Evolutionary conservation across 257 asterid species (phyloP).

Genomic region (Fraxinus anomala): DNA sequence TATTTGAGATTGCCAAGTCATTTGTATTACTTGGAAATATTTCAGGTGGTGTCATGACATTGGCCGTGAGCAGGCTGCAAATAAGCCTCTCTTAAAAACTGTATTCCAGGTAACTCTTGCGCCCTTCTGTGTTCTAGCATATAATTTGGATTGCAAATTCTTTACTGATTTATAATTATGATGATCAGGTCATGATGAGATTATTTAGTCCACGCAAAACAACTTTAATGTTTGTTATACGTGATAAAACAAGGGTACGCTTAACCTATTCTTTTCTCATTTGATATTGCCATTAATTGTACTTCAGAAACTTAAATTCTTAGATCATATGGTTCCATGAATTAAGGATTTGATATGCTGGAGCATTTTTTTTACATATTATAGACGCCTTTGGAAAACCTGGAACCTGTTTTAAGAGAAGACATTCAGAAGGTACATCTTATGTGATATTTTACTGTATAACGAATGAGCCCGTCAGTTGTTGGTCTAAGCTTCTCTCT

Average conservation of each 20-base stretch:
- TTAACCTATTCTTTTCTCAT: constrained; percentile 27
- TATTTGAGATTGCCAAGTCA: not conserved
- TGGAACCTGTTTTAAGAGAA: constrained; percentile 92
- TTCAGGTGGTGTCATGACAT: constrained; percentile 99
- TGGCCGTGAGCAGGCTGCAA: constrained; percentile 99
- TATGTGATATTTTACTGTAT: constrained; percentile 19
- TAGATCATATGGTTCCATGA: constrained; percentile 19
- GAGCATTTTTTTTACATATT: constrained; percentile 28
- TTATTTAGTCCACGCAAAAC: constrained; percentile 94
- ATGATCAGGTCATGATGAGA: constrained; percentile 91
- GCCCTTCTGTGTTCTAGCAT: constrained; percentile 6
- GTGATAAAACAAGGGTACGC: constrained; percentile 91
- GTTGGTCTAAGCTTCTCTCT: constrained; percentile 17
- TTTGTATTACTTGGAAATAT: constrained; percentile 6
- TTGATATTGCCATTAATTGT: constrained; percentile 2
- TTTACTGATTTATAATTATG: constrained; percentile 29
- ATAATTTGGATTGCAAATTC: constrained; percentile 6
- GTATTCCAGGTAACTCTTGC: constrained; percentile 74
- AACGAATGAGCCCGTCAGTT: constrained; percentile 1
- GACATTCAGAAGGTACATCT: constrained; percentile 84
- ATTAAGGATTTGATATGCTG: constrained; percentile 10
- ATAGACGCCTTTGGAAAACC: constrained; percentile 92
- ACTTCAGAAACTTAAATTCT: not conserved
- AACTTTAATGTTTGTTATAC: constrained; percentile 93
- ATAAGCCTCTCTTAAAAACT: constrained; percentile 92